A percentile compares a stretch with the other conserved stretches of the same genome.
Conservation (phyloP, 2,329 filamentous ascomycete species). For the Neopestalotiopsis sp. region DNA sequence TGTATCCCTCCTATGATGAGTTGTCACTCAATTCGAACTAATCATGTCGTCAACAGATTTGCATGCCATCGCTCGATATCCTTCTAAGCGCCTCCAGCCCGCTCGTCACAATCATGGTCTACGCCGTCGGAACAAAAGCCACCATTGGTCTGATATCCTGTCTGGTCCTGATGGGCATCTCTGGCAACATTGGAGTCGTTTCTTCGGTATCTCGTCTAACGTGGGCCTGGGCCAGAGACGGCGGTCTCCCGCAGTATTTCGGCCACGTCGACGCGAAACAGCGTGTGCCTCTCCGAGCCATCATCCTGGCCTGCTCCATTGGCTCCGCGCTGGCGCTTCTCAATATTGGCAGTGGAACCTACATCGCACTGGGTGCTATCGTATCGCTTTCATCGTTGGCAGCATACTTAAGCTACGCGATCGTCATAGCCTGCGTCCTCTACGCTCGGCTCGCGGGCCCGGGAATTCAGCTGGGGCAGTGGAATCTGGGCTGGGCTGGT, state of each 20-base stretch:
- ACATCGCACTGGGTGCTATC: background rate
- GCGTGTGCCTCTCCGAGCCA: conserved; percentile 8
- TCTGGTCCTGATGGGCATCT: conserved; percentile 11
- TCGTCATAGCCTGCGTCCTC: conserved; percentile 8
- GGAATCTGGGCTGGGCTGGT: conserved; percentile 14
- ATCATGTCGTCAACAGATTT: conserved; percentile 1
- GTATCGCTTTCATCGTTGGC: conserved; percentile 12
- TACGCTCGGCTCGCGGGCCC: conserved; percentile 1
- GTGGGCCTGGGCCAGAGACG: conserved; percentile 17
- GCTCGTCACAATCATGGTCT: conserved; percentile 6
- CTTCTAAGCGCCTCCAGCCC: conserved; percentile 1
- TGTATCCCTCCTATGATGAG: background rate
- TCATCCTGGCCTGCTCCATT: conserved; percentile 3
- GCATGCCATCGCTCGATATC: conserved; percentile 9
- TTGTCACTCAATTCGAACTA: background rate
- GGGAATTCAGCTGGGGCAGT: conserved; percentile 2
- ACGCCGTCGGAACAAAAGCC: background rate
- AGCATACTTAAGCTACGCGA: conserved; percentile 11
- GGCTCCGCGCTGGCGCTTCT: conserved; percentile 1
- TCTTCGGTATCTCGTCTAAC: conserved; percentile 13
- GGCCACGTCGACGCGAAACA: conserved; percentile 14
- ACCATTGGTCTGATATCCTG: conserved; percentile 5
- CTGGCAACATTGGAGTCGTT: background rate
- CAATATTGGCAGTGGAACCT: conserved; percentile 10
- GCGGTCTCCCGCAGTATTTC: conserved; percentile 11